Base-by-base conservation (phyloP, 306 rosid genomes). In the Leucaena leucocephala region DNA sequence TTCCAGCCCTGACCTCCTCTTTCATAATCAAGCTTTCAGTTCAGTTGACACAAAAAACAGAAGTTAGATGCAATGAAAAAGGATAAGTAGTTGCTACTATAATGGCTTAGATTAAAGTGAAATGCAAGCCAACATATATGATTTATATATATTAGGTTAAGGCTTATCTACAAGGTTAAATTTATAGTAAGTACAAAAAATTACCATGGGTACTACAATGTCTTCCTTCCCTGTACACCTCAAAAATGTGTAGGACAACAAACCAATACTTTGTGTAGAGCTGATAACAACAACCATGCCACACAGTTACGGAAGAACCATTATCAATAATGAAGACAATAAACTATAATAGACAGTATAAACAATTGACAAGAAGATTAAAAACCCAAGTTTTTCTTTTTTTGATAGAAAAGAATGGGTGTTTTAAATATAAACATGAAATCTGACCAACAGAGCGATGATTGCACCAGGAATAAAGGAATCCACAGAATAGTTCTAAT, bases 141-240 rank as follows among this genome's bases (percentile, higher is more conserved):
- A 76, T 0, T 61, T 22, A 72, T 21, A 78, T 64, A 78, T 64
- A 70, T 34, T 27, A 58, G 64, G 67, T 49, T 64, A 62, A 67
- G 17, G 45, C 43, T 39, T 38, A 46, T 0, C 44, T 42, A n/a
- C 40, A 69, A 10, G 7, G 22, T 43, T 75, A 7, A 13, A 74
- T 67, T 64, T 27, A 5, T 19, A 16, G 11, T 59, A 27, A 63
- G 44, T 13, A 74, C 39, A 69, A 73, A 49, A 71, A 78, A 70
- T 90, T 92, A 96, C 98, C 97, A 96, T 93, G 82, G 99, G 99
- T 78, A 96, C 99, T 52, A 93, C 89, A 52, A 93, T 96, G 84
- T 96, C 99, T 87, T 96, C 97, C 87, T 91, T 93, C 78, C 94
- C 93, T 0, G 99, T 96, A 85, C 89, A 83, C 91, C 93, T 93